phyloP scores from a whole-genome alignment of 495 filamentous ascomycete genomes.

The Venustampulla echinocandica region DNA sequence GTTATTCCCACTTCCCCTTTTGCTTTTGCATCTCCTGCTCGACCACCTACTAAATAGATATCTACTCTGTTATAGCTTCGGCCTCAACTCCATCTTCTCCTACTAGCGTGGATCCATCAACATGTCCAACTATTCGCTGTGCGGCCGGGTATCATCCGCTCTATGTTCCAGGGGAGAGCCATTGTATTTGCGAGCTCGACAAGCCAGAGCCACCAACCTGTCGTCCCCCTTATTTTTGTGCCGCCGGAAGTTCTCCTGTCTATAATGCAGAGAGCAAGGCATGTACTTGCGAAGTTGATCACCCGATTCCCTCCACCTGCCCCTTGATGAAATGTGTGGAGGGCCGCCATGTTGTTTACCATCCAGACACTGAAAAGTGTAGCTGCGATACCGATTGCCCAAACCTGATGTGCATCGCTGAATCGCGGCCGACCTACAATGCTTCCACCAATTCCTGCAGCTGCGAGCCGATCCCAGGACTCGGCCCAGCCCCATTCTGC shows the following conservation, averaged over 20 bases:
- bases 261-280: not conserved
- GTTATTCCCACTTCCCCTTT: not conserved
- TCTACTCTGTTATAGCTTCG: not conserved
- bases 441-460: not conserved
- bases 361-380: not conserved
- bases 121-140: not conserved
- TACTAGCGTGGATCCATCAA: not conserved
- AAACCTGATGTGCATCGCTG: not conserved
- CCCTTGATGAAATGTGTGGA: not conserved
- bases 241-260: not conserved
- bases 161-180: not conserved
- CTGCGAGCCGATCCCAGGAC: not conserved
- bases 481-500: not conserved
- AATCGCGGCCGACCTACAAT: not conserved
- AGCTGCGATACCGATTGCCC: not conserved
- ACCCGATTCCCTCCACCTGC: not conserved
- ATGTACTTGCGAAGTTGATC: not conserved
- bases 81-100: not conserved
- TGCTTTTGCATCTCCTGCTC: too few species aligned
- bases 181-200: not conserved
- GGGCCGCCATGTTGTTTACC: not conserved
- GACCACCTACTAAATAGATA: too few species aligned
- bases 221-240: not conserved
- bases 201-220: not conserved
- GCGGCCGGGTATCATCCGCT: not conserved